Evolutionary conservation across 2,329 filamentous ascomycete genomes (phyloP), one percentile per base, ranked within the genome.

Genomic region (Drechslerella coelobrocha): DNA sequence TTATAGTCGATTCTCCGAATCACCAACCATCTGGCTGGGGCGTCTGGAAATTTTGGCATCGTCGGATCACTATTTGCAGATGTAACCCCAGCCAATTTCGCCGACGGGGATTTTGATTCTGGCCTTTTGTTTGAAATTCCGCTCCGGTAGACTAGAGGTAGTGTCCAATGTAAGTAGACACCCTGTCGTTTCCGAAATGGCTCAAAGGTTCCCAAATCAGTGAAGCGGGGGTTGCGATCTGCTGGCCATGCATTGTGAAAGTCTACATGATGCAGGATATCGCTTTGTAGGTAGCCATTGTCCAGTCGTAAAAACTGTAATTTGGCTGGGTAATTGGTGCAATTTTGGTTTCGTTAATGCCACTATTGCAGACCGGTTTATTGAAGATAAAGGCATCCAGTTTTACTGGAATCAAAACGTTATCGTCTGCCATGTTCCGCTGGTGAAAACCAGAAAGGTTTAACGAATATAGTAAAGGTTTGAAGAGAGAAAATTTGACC

Each of bases 281-380:
- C 81, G 50, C 72, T 76, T 55, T 80, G 78, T 3, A 81, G 66
- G 0, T 78, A 24, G 26, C 47, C 55, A 24, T 77, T 74, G 6
- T 79, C 75, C 1, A 82, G 76, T 0, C 80, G 79, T 0, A 83
- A 73, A 50, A 79, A 79, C 0, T 81, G 75, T 82, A 83, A 76
- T 82, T 82, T 8, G 81, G 81, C 66, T 83, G 81, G 0, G 78
- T 80, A 47, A 82, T 79, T 23, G 81, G 81, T 0, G 75, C 75
- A 52, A 83, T 81, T 2, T 73, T 74, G 8, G 75, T 75, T 5
- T 65, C 73, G 2, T 60, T 9, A 5, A 43, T 34, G n/a, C 24
- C 19, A 0, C 68, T 71, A 24, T 73, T 65, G 73, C 78, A 79
- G 23, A 78, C 76, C 0, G 53, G 50, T 17, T 56, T 47, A 51